Evolutionary conservation across 306 rosid species (phyloP).

Genomic region (Cicer judaicum): DNA sequence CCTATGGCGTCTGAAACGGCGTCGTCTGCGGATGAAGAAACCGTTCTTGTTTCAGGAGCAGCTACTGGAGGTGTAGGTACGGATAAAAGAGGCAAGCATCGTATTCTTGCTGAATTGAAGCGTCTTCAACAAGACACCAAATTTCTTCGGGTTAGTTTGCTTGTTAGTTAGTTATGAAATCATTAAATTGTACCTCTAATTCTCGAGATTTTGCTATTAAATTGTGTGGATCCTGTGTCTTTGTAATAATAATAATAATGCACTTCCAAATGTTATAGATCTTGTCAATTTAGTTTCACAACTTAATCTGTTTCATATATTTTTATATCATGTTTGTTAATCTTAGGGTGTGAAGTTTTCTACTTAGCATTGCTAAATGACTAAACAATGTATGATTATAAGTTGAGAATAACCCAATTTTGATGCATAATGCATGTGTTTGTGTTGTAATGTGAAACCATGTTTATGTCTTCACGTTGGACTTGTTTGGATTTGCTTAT

Average conservation of each 20-base stretch:
- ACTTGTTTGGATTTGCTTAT: no score
- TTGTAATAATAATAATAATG: background rate
- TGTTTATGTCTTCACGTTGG: background rate
- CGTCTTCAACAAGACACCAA: conserved; percentile 75
- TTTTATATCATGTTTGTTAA: background rate
- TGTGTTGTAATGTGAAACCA: background rate
- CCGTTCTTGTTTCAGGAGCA: conserved; percentile 34
- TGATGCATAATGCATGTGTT: conserved; percentile 16
- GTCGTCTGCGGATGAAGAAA: conserved; percentile 65
- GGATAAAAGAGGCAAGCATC: conserved; percentile 80
- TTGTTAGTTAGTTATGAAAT: background rate
- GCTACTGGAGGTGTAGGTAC: conserved; percentile 21
- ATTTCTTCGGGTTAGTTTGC: conserved; percentile 61
- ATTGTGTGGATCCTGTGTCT: background rate
- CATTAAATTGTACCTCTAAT: no score
- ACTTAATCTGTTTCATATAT: conserved; percentile 18
- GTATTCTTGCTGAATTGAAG: conserved; percentile 78
- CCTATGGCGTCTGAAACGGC: conserved; percentile 71
- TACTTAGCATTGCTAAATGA: background rate
- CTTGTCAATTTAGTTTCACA: conserved; percentile 21
- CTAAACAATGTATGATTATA: background rate
- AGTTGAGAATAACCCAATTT: conserved; percentile 18
- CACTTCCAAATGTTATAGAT: background rate
- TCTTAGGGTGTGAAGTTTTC: background rate
- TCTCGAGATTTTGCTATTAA: no score